Evolutionary conservation across 176 grass and related monocot species (phyloP), one percentile per base, ranked within the genome.

Genomic region (Musa itinerans): DNA sequence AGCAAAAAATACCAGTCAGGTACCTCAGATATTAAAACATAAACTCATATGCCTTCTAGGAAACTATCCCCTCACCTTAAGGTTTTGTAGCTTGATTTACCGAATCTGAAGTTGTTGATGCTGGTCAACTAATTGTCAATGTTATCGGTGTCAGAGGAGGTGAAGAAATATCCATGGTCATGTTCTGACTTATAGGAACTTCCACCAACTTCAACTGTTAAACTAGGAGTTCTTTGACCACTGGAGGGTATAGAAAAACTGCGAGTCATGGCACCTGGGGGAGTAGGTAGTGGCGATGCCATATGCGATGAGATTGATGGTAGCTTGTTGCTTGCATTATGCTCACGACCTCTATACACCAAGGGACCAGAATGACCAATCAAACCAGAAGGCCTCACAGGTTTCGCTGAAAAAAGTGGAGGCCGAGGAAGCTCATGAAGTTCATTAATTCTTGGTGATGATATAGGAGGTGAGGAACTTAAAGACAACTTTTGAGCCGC

Each of bases 221-320:
- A 64, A 27, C 63, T 78, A 65, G 78, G 62, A 62, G 86, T 83
- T 81, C 90, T 87, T 24, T 25, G 76, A 74, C 84, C 76, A 73
- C 88, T 87, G 72, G 93, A 92, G 25, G 95, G 95, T 87, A 99
- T 99, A 48, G 95, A 99, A 62, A 91, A 99, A 82, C 95, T 99
- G 1, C 95, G 95, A 53, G 86, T 73, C 74, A 96, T 96, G 78
- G 81, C 56, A 53, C 86, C 86, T 48, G 95, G 84, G 0, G 90
- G 95, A 10, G 80, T 85, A 55, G 90, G 95, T 76, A 99, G 82
- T 68, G 95, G 95, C 53, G 95, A 99, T 17, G 95, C 86, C 19
- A 87, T 99, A 49, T 81, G 85, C 12, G 79, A 81, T 71, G 84
- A 76, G 77, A 63, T 83, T n/a, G 65, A 72, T n/a, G 65, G 75